Percentiles rank a stretch among this genome's conserved stretches.
Evolutionary conservation across 2,329 filamentous ascomycete species (phyloP).

Genomic region (Epichloe brachyelytri): DNA sequence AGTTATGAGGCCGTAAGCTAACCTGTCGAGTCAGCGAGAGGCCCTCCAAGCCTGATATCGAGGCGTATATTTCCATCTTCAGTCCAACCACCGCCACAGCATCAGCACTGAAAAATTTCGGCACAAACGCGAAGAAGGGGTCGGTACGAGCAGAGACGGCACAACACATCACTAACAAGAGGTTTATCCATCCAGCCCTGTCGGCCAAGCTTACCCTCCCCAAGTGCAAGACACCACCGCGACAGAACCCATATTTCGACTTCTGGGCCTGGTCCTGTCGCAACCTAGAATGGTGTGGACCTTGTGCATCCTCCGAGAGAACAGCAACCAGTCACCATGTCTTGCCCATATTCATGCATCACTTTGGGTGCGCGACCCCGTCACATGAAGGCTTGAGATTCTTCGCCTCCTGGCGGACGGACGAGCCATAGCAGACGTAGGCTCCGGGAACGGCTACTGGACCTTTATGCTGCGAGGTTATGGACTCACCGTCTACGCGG

Average conservation of each 20-base stretch:
- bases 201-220: conserved; percentile 27
- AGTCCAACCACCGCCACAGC: conserved; percentile 42
- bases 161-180: conserved; percentile 38
- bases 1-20: background rate
- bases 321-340: conserved; percentile 51
- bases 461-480: conserved; percentile 53
- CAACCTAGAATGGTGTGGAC: conserved; percentile 52
- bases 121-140: conserved; percentile 49
- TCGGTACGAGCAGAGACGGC: conserved; percentile 47
- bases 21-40: conserved; percentile 17
- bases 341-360: conserved; percentile 62
- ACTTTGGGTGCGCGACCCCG: conserved; percentile 63
- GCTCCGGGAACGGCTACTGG: conserved; percentile 66
- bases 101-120: conserved; percentile 49
- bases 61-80: conserved; percentile 57
- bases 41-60: conserved; percentile 45
- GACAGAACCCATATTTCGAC: conserved; percentile 52
- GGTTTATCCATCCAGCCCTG: conserved; percentile 35
- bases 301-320: conserved; percentile 36
- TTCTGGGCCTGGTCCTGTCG: conserved; percentile 55
- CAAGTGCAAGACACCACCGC: conserved; percentile 30
- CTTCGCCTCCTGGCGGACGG: conserved; percentile 42
- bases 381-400: conserved; percentile 51
- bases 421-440: conserved; percentile 49
- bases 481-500: conserved; percentile 39